Conservation (phyloP, 352 stramenopile genomes). For the Paralagenidium karlingii region DNA sequence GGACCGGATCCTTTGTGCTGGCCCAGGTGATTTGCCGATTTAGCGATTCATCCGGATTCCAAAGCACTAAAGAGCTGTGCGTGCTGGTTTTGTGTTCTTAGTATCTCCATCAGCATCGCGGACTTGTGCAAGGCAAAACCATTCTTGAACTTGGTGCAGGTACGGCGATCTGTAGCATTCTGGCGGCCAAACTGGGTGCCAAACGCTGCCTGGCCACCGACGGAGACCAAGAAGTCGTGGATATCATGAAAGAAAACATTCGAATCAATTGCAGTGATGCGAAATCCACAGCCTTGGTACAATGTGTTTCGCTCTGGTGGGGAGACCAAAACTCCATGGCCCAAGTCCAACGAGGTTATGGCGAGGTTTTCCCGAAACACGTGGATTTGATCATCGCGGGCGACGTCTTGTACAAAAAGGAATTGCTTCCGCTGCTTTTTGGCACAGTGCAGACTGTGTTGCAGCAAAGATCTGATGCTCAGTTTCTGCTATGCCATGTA, state of each 20-base stretch:
- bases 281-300: conserved; percentile 9
- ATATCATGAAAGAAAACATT: conserved; percentile 30
- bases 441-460: conserved; percentile 27
- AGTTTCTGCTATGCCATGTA: conserved; percentile 56
- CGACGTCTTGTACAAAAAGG: conserved; percentile 71
- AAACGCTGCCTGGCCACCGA: conserved; percentile 38
- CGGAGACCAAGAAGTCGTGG: conserved; percentile 48
- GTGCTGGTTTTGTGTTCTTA: conserved; percentile 8
- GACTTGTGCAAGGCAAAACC: conserved; percentile 24
- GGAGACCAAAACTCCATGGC: conserved; percentile 24
- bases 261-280: conserved; percentile 13
- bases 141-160: conserved; percentile 62
- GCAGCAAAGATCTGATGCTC: conserved; percentile 2
- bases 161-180: conserved; percentile 58
- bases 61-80: too few species aligned
- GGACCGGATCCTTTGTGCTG: conserved; percentile 58
- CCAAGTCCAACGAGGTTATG: conserved; percentile 1
- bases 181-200: conserved; percentile 39
- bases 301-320: conserved; percentile 29
- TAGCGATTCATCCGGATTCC: too few species aligned
- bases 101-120: conserved; percentile 32
- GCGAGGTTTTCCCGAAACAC: conserved; percentile 6
- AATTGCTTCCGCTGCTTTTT: conserved; percentile 52
- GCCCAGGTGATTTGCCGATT: too few species aligned
- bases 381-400: conserved; percentile 52